Conservation (phyloP, 495 filamentous ascomycete species). For the Penicillium cataractarum region DNA sequence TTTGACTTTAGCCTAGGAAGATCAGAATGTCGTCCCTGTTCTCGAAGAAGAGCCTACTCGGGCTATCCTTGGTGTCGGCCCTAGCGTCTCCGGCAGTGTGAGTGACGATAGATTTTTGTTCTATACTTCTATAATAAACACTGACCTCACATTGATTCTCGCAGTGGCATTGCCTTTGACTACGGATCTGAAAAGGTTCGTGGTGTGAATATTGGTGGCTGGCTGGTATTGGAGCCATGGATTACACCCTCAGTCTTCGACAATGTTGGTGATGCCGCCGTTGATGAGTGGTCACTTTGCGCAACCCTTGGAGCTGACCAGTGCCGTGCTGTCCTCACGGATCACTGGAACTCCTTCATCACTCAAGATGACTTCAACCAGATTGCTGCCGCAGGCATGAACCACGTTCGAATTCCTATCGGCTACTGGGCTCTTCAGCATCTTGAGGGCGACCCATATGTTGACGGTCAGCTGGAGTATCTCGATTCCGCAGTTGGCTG, state of each 20-base stretch:
- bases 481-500: constrained; percentile 70
- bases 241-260: constrained; percentile 69
- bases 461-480: constrained; percentile 69
- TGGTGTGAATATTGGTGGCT: constrained; percentile 62
- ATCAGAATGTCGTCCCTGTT: constrained; percentile 42
- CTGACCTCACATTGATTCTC: constrained; percentile 7
- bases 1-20: constrained; percentile 14
- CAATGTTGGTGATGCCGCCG: constrained; percentile 48
- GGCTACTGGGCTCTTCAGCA: constrained; percentile 76
- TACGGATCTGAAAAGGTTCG: constrained; percentile 52
- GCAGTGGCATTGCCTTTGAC: constrained; percentile 45
- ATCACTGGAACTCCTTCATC: constrained; percentile 69
- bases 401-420: constrained; percentile 78
- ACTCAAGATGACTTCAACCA: constrained; percentile 67
- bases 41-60: constrained; percentile 40
- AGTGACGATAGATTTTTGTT: constrained; percentile 19
- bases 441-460: constrained; percentile 66
- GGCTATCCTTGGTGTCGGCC: constrained; percentile 39
- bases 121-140: neutral
- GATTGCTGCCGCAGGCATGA: constrained; percentile 67
- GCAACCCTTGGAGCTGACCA: constrained; percentile 52
- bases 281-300: constrained; percentile 67
- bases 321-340: constrained; percentile 47
- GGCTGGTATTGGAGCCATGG: constrained; percentile 65
- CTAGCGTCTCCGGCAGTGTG: constrained; percentile 43